Evolutionary conservation across 805 yeast species (phyloP), one percentile per base, ranked within the genome.

Genomic region (Candida ficus): DNA sequence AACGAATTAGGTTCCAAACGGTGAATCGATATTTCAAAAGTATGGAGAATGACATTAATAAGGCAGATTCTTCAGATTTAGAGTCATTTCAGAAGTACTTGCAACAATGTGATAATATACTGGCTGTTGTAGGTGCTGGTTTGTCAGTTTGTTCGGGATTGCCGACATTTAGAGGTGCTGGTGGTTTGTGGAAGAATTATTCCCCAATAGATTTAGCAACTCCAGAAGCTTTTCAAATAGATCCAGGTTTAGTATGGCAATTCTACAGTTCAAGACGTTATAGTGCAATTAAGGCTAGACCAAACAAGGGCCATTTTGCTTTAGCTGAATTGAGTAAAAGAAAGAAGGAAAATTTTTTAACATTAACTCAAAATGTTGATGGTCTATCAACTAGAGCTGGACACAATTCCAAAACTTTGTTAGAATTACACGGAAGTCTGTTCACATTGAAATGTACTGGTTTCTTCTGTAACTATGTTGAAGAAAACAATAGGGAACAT

Each of bases 181-280:
- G 80, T 37, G 91, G 93, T 0, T 63, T 81, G 22, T 88, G 96
- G 95, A 70, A 76, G 45, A 77, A 77, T 45, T 83, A 76, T 62
- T 82, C 82, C 38, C 78, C 89, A 50, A 80, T 85, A 33, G 96
- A 88, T 54, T 66, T 89, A 33, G 95, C 95, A 7, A 88, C 96
- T 0, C 95, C 95, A 1, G 96, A 88, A 55, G 96, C 95, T 5
- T 88, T 89, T 58, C 75, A 79, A 44, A 67, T 68, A 16, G 90
- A 88, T 56, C 95, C 96, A 0, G 85, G 86, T 0, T 66, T 87
- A 9, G 96, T 89, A 7, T 88, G 96, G 96, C 91, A 85, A 56
- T 88, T 84, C 53, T 88, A 89, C 60, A 70, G 87, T 5, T 76
- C 77, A 58, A 63, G 95, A 45, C 58, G 96, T 33, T 70, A 63